These are phyloP conservation scores for Pythium volutum DNA, from an alignment of 352 stramenopile genomes.

Conservation along the genomic window DNA sequence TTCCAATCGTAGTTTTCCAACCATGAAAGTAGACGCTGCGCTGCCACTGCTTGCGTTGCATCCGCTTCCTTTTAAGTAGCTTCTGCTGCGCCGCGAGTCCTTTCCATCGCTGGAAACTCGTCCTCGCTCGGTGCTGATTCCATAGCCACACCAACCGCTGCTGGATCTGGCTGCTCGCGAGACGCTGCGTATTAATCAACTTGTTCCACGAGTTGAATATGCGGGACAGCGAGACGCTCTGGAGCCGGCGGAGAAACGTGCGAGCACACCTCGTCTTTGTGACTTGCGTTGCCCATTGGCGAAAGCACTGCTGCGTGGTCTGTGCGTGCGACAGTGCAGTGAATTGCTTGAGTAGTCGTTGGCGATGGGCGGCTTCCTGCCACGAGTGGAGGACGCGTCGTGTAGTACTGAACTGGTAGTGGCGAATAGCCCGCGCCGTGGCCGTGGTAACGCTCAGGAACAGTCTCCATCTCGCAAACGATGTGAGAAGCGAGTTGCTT, in stretches of 20 bases:
- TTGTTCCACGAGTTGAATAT: conserved; percentile 46
- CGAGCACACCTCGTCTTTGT: conserved; percentile 2
- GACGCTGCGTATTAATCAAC: conserved; percentile 15
- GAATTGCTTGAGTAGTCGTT: conserved; percentile 14
- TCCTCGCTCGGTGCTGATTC: conserved; percentile 19
- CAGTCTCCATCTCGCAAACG: conserved; percentile 12
- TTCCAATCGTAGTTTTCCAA: background rate
- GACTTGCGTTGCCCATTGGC: conserved; percentile 3
- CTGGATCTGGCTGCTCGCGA: conserved; percentile 25
- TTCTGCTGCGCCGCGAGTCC: background rate
- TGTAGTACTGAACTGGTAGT: background rate
- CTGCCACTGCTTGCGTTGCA: background rate
- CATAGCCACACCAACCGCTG: conserved; percentile 32
- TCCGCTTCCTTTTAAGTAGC: conserved; percentile 1
- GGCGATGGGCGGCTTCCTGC: conserved; percentile 1
- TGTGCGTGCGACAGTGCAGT: conserved; percentile 11
- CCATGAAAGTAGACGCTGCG: background rate
- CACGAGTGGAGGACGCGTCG: conserved; percentile 6
- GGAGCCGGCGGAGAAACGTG: conserved; percentile 4
- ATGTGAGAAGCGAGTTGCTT: background rate
- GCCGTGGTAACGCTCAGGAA: background rate
- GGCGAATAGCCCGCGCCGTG: background rate
- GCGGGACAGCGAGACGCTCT: conserved; percentile 16
- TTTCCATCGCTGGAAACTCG: conserved; percentile 24
- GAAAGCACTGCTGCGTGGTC: conserved; percentile 12